A percentile compares a stretch with the other conserved stretches of the same genome.
phyloP scores from a whole-genome alignment of 345 rosid genomes.

The Bruguiera gymnorhiza region DNA sequence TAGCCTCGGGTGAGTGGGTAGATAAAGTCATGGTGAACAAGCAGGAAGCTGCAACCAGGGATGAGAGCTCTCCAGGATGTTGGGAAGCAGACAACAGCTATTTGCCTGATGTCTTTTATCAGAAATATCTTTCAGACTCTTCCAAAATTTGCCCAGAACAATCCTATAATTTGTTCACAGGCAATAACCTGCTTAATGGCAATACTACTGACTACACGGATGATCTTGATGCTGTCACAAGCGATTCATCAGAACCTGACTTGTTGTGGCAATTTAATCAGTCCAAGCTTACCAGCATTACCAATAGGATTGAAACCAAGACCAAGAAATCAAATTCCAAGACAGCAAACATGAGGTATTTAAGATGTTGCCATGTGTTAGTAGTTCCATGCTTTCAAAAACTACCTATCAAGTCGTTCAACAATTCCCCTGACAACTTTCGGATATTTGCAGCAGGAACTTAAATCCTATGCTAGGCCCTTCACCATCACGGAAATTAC shows the following conservation, averaged over 20 bases:
- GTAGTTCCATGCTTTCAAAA: background rate
- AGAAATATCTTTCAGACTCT: slow-evolving; percentile 65
- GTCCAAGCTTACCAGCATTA: slow-evolving; percentile 47
- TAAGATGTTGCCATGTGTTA: background rate
- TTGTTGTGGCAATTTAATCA: slow-evolving; percentile 88
- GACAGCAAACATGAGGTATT: slow-evolving; percentile 38
- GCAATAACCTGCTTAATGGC: slow-evolving; percentile 39
- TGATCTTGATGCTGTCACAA: slow-evolving; percentile 82
- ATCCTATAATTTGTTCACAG: slow-evolving; percentile 58
- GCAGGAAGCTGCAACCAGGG: slow-evolving; percentile 51
- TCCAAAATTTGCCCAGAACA: slow-evolving; percentile 64
- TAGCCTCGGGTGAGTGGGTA: slow-evolving; percentile 76
- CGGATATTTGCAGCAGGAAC: slow-evolving; percentile 44
- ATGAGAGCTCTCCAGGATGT: slow-evolving; percentile 50
- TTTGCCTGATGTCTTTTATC: slow-evolving; percentile 54
- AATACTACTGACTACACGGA: slow-evolving; percentile 49
- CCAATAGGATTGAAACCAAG: slow-evolving; percentile 46
- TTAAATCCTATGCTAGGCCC: slow-evolving; percentile 46
- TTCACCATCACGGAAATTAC: slow-evolving; percentile 59
- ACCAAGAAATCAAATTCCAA: slow-evolving; percentile 50
- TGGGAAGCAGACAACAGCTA: slow-evolving; percentile 51
- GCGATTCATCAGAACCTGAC: slow-evolving; percentile 89
- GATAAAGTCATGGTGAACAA: slow-evolving; percentile 98
- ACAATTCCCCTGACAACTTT: background rate
- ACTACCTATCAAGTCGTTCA: background rate